Percentiles rank a stretch among this genome's conserved stretches.
Conservation (phyloP, 1,139 yeast genomes). For the Blastobotrys indianensis region DNA sequence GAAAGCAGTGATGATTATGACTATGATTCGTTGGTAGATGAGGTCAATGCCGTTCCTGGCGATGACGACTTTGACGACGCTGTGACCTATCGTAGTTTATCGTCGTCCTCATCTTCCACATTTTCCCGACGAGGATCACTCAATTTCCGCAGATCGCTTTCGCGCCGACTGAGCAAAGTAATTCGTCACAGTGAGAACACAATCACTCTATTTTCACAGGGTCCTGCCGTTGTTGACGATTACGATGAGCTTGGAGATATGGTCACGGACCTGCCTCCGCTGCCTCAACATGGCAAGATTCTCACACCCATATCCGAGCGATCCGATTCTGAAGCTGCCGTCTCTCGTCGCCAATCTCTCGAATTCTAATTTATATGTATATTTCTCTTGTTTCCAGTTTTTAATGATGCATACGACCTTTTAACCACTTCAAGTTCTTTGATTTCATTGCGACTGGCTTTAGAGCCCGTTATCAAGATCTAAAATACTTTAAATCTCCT, state of each 20-base stretch:
- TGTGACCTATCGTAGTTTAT: constrained; percentile 14
- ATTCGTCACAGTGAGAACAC: constrained; percentile 21
- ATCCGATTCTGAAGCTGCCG: constrained; percentile 14
- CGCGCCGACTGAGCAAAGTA: constrained; percentile 14
- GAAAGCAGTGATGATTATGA: constrained; percentile 17
- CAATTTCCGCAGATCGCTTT: constrained; percentile 6
- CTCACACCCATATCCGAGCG: constrained; percentile 24
- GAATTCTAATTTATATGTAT: too few species aligned
- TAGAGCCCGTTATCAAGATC: too few species aligned
- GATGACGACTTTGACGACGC: constrained; percentile 19
- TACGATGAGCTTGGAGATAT: constrained; percentile 6
- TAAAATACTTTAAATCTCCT: too few species aligned
- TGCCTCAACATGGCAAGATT: constrained; percentile 11
- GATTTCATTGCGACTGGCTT: too few species aligned
- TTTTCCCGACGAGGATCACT: constrained; percentile 7
- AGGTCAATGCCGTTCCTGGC: constrained; percentile 26
- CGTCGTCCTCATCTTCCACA: constrained; percentile 4
- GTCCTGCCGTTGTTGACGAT: not conserved
- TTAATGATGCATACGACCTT: too few species aligned
- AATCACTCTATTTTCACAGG: constrained; percentile 20
- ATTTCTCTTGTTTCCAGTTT: too few species aligned
- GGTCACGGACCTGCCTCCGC: constrained; percentile 15
- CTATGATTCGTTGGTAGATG: constrained; percentile 26
- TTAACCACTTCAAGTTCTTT: too few species aligned
- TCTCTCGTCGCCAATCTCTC: too few species aligned